phyloP scores from a whole-genome alignment of 306 rosid species.

The Hippophae tibetana region DNA sequence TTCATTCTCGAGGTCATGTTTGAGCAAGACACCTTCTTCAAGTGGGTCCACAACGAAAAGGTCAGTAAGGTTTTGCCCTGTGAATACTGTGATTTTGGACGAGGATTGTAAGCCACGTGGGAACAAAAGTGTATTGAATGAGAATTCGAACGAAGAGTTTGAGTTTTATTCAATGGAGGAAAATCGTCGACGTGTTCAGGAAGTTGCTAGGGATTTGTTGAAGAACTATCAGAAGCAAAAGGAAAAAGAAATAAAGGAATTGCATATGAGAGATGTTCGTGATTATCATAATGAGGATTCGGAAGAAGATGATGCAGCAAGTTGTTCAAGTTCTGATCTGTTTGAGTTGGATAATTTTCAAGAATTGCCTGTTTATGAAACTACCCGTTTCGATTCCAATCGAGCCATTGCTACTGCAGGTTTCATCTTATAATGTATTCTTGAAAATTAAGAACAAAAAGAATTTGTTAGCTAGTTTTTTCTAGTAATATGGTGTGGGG shows the following conservation, averaged over 20 bases:
- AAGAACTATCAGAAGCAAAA: conserved; percentile 46
- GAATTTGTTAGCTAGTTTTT: no score
- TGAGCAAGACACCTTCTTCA: conserved; percentile 74
- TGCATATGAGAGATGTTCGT: conserved; percentile 27
- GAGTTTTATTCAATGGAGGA: conserved; percentile 42
- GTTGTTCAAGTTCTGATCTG: conserved; percentile 89
- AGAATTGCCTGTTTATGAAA: conserved; percentile 92
- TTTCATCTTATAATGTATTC: conserved; percentile 56
- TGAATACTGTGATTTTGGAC: conserved; percentile 60
- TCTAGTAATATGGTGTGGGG: no score
- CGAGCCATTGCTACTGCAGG: conserved; percentile 70
- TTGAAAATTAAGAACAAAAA: neutral
- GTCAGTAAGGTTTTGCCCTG: conserved; percentile 80
- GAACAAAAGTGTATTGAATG: conserved; percentile 42
- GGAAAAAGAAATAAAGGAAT: conserved; percentile 14
- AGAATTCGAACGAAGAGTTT: neutral
- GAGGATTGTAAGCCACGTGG: conserved; percentile 84
- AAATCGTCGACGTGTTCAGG: conserved; percentile 45
- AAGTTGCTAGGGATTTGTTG: conserved; percentile 50
- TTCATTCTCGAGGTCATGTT: conserved; percentile 86
- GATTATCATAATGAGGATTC: conserved; percentile 22
- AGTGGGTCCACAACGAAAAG: conserved; percentile 33
- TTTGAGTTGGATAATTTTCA: conserved; percentile 89
- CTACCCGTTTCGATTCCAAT: conserved; percentile 71
- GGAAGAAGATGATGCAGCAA: conserved; percentile 53